Percentiles rank a stretch among this genome's conserved stretches.
These are phyloP conservation scores for Neoconidiobolus thromboides DNA, from an alignment of 371 early-diverging fungal species.

Conservation along the genomic window DNA sequence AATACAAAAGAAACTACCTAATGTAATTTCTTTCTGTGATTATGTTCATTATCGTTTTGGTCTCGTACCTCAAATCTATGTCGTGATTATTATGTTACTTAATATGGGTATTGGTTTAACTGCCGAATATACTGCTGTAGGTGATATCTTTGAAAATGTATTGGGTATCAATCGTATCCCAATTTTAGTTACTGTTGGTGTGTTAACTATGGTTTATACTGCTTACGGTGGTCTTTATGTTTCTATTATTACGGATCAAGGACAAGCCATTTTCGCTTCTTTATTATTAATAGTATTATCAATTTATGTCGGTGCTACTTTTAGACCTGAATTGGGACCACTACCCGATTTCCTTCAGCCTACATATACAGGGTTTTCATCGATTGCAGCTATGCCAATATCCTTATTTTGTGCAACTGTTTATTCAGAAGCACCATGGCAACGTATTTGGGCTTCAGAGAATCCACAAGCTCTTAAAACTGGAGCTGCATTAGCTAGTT, in stretches of 20 bases:
- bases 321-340: constrained; percentile 15
- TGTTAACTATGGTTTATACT: constrained; percentile 30
- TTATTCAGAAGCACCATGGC: constrained; percentile 35
- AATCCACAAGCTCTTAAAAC: constrained; percentile 19
- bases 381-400: constrained; percentile 25
- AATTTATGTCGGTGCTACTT: constrained; percentile 29
- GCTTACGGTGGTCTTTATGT: constrained; percentile 34
- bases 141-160: constrained; percentile 22
- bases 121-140: constrained; percentile 33
- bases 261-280: constrained; percentile 24
- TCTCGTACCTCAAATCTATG: constrained; percentile 16
- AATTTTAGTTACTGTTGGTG: constrained; percentile 22
- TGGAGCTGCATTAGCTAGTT: constrained; percentile 21
- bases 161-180: constrained; percentile 23
- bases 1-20: constrained; percentile 21
- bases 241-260: constrained; percentile 31
- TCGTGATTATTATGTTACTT: constrained; percentile 23
- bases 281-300: constrained; percentile 17
- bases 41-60: constrained; percentile 27
- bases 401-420: constrained; percentile 26
- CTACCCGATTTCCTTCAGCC: constrained; percentile 21
- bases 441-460: constrained; percentile 37
- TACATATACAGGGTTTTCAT: constrained; percentile 22
- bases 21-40: constrained; percentile 20
- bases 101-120: constrained; percentile 22